Conservation (phyloP, 2,329 filamentous ascomycete species). For the Ophiostoma sp. region DNA sequence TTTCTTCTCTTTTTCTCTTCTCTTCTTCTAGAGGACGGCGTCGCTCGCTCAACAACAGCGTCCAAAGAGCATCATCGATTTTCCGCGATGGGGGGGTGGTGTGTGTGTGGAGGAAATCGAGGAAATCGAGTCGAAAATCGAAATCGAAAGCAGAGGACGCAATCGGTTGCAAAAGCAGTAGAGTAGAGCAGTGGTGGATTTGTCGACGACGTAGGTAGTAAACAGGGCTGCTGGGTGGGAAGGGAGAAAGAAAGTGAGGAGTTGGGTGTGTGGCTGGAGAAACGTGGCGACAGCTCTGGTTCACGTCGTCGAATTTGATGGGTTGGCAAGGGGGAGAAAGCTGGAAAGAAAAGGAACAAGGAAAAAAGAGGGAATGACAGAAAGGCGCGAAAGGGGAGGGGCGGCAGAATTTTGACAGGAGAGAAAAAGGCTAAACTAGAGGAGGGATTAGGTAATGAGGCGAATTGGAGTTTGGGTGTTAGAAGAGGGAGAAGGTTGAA, state of each 20-base stretch:
- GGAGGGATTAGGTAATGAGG: constrained; percentile 18
- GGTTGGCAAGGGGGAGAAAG: background rate
- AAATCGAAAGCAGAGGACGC: background rate
- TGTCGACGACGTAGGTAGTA: background rate
- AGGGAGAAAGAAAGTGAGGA: background rate
- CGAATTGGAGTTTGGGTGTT: too few species aligned
- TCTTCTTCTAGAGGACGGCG: background rate
- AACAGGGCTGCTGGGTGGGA: constrained; percentile 10
- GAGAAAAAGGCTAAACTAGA: background rate
- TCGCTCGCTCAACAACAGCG: constrained; percentile 19
- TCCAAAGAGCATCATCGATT: constrained; percentile 19
- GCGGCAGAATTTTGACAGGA: constrained; percentile 6
- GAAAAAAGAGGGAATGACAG: background rate
- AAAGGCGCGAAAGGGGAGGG: background rate
- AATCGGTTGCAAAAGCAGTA: background rate
- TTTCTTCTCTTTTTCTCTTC: background rate
- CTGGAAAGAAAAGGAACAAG: background rate
- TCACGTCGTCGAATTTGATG: background rate
- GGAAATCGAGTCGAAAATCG: background rate
- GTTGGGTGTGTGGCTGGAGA: constrained; percentile 39
- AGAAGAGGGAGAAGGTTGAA: too few species aligned
- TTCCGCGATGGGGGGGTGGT: background rate
- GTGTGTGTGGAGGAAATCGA: background rate
- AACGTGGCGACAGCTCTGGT: constrained; percentile 32
- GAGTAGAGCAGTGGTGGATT: background rate